Evolutionary conservation across 2,329 filamentous ascomycete genomes (phyloP), one percentile per base, ranked within the genome.

Genomic region (Aureobasidium sp.): DNA sequence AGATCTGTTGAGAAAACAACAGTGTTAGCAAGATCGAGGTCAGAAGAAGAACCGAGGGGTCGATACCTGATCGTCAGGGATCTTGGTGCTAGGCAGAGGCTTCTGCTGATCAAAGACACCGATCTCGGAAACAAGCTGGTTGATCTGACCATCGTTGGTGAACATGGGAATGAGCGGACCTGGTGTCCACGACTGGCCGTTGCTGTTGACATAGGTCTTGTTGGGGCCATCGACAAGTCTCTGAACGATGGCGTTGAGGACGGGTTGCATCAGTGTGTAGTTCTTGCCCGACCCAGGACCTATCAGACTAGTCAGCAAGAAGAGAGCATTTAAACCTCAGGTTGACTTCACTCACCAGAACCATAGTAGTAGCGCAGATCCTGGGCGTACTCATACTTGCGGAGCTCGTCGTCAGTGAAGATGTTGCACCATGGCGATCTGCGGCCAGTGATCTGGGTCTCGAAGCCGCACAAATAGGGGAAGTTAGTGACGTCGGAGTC

Each of bases 391-490:
- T 88, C 83, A 65, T 88, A 88, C 65, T 81, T 72, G 30, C 78
- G 74, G 32, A 87, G 75, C 70, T 89, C 86, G 0, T 81, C 73
- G 37, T 85, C 75, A 2, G 80, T 85, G 64, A 87, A 84, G 27
- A 85, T 74, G 51, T 76, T 74, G 67, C 86, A 88, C 75, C 81
- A 88, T 0, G 84, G 82, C 9, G 82, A 85, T 16, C 64, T 66
- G 0, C 72, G 73, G 1, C 85, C 85, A 0, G 77, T 83, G 66
- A 88, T 87, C 68, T 88, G 85, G 3, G 80, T 83, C 68, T 89
- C 86, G 64, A 86, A 89, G 3, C 84, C 85, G 65, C 86, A 89
- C 3, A 88, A 76, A 66, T 88, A 88, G 0, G 85, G 85, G 34
- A 88, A 84, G 48, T 81, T 79, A 8, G 74, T 76, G 45, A 85